These are phyloP conservation scores for Meredithiella fracta DNA, from an alignment of 2,329 filamentous ascomycete genomes.

Conservation along the genomic window DNA sequence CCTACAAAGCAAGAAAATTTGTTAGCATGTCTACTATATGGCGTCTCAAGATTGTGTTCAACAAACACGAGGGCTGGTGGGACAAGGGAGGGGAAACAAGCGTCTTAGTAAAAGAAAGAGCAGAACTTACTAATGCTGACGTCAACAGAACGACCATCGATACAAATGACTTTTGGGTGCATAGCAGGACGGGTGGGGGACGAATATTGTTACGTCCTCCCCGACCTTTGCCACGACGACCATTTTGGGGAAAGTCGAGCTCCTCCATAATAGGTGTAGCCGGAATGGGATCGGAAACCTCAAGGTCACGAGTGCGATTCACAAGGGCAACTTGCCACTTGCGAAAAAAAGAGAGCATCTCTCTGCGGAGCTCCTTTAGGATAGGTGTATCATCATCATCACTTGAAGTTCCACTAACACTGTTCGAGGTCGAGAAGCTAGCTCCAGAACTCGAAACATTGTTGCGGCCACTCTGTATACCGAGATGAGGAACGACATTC, in stretches of 20 bases:
- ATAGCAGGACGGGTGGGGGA: conserved; percentile 17
- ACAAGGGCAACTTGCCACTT: conserved; percentile 64
- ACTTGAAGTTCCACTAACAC: conserved; percentile 15
- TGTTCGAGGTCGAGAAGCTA: background rate
- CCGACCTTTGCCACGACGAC: conserved; percentile 20
- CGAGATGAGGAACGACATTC: conserved; percentile 7
- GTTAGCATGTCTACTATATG: conserved; percentile 1
- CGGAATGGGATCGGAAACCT: conserved; percentile 5
- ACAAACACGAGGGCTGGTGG: background rate
- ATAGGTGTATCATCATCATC: conserved; percentile 24
- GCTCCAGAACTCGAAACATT: conserved; percentile 11
- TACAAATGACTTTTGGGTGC: background rate
- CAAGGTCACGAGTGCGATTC: conserved; percentile 51
- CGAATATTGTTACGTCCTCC: conserved; percentile 14
- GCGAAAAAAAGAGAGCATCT: conserved; percentile 54
- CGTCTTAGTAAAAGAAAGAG: background rate
- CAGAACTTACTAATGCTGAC: conserved; percentile 4
- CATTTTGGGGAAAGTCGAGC: conserved; percentile 19
- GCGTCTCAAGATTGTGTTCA: background rate
- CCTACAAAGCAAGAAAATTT: conserved; percentile 16
- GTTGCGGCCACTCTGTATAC: conserved; percentile 16
- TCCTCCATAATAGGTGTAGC: background rate
- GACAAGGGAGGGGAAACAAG: background rate
- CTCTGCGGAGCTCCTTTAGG: conserved; percentile 50
- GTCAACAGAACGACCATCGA: conserved; percentile 9